Conservation (phyloP, 345 rosid genomes). For the Xanthoceras sorbifolium region DNA sequence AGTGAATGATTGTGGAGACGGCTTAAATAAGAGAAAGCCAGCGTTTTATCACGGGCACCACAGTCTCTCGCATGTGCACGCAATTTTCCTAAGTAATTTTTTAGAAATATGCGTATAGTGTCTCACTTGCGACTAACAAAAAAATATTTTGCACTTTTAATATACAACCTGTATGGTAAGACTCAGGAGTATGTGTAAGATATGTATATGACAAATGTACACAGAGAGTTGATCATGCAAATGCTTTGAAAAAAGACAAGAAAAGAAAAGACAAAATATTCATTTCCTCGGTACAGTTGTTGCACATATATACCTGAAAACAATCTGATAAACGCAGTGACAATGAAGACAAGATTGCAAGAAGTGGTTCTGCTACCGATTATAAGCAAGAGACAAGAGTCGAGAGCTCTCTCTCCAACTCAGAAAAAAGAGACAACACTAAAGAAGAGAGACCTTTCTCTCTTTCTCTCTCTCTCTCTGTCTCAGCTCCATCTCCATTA, state of each 20-base stretch:
- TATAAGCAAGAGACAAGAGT: conserved; percentile 1
- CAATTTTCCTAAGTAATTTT: no score
- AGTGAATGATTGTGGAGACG: conserved; percentile 9
- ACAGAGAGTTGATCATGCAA: background rate
- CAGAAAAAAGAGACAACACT: background rate
- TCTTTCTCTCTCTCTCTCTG: background rate
- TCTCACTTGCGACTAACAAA: no score
- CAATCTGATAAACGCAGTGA: background rate
- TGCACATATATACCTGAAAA: conserved; percentile 6
- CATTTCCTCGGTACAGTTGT: conserved; percentile 7
- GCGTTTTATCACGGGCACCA: background rate
- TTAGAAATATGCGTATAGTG: no score
- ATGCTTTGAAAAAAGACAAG: background rate
- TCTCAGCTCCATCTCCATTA: background rate
- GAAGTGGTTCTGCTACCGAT: conserved; percentile 3
- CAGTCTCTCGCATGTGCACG: no score
- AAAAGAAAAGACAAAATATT: background rate
- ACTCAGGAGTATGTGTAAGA: no score
- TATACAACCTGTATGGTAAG: no score
- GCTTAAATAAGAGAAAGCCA: background rate
- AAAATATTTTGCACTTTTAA: no score
- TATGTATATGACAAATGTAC: no score
- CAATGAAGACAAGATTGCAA: background rate
- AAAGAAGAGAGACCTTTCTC: background rate
- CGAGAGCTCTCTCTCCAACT: no score